These are phyloP conservation scores for Chlamydomonas eustigma DNA, from an alignment of 139 green algal genomes.

Conservation along the genomic window DNA sequence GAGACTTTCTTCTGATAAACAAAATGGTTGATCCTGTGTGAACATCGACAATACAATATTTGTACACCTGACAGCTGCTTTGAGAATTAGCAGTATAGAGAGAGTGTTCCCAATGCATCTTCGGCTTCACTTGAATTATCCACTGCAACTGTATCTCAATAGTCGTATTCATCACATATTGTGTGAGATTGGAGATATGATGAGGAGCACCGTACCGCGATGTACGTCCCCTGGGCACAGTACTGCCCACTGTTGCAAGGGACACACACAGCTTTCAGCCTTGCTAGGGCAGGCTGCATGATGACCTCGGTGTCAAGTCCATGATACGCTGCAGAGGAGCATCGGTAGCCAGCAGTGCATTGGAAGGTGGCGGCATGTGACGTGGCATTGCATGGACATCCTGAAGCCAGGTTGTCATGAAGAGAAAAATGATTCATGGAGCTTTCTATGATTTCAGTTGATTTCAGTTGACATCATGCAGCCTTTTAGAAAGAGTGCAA, in stretches of 20 bases:
- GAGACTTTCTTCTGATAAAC: too few species aligned
- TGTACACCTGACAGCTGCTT: slow-evolving; percentile 1
- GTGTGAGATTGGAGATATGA: background rate
- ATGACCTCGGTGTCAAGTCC: slow-evolving; percentile 21
- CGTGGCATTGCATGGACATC: slow-evolving; percentile 41
- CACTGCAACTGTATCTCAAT: background rate
- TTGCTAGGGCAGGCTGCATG: background rate
- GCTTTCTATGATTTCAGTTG: too few species aligned
- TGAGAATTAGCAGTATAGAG: background rate
- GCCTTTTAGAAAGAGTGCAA: background rate
- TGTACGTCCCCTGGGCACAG: slow-evolving; percentile 31
- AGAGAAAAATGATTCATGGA: background rate
- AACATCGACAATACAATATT: too few species aligned
- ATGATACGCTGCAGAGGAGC: background rate
- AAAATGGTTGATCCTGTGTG: too few species aligned
- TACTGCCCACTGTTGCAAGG: slow-evolving; percentile 29
- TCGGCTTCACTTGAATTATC: background rate
- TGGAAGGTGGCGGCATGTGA: slow-evolving; percentile 7
- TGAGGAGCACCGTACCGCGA: slow-evolving; percentile 1
- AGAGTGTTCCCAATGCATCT: too few species aligned
- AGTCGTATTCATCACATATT: background rate
- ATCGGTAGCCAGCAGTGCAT: slow-evolving; percentile 28
- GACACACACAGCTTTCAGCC: slow-evolving; percentile 30
- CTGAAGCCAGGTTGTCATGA: slow-evolving; percentile 12
- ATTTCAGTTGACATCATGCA: too few species aligned